A percentile compares a stretch with the other conserved stretches of the same genome.
phyloP scores from a whole-genome alignment of 2,329 filamentous ascomycete species.

The Cryphonectria nitschkei region DNA sequence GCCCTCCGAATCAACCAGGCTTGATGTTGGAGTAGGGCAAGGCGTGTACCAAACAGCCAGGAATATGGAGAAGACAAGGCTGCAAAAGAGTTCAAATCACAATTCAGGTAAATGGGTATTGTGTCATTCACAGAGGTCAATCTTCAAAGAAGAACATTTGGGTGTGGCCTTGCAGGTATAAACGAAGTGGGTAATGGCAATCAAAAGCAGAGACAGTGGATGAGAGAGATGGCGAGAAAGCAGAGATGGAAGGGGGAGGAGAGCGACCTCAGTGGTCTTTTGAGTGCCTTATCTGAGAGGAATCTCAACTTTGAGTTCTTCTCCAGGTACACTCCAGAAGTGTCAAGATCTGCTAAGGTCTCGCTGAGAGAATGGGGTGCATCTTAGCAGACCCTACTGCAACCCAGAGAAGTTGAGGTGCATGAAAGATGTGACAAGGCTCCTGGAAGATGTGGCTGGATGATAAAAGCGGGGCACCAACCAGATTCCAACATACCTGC shows the following conservation, averaged over 20 bases:
- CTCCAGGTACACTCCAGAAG: constrained; percentile 20
- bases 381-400: constrained; percentile 22
- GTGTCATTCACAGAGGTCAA: not conserved
- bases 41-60: not conserved
- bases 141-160: not conserved
- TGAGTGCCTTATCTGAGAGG: not conserved
- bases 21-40: not conserved
- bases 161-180: not conserved
- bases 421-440: constrained; percentile 14
- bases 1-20: not conserved
- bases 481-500: not conserved
- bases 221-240: not conserved
- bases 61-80: not conserved
- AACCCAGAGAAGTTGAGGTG: constrained; percentile 18
- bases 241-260: not conserved
- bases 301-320: not conserved
- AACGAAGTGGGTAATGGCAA: not conserved
- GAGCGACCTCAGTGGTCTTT: not conserved
- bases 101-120: not conserved
- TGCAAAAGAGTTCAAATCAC: not conserved
- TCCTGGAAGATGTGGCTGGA: constrained; percentile 26
- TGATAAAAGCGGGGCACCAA: constrained; percentile 17
- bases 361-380: not conserved
- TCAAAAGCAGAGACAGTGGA: not conserved
- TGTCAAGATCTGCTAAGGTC: constrained; percentile 23